Evolutionary conservation across 805 yeast genomes (phyloP), one percentile per base, ranked within the genome.

Genomic region (Torulaspora delbrueckii): DNA sequence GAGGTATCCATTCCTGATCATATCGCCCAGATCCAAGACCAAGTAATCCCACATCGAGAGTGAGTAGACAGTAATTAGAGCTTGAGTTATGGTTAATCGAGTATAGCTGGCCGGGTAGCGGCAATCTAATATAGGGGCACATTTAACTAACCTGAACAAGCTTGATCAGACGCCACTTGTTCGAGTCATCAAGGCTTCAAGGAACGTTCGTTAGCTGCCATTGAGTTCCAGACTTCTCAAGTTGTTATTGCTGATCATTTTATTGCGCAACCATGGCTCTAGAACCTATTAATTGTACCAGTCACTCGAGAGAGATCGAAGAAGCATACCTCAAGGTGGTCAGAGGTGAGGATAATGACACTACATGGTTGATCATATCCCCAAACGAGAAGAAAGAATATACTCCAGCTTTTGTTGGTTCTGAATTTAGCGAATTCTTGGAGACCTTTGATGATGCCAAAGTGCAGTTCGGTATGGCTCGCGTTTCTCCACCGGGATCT

Each of bases 401-500:
- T 61, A 53, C 64, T 48, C 72, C 76, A 52, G 56, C 68, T 53
- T 62, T 66, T 53, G 63, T 78, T 4, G 93, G 91, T 37, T 66
- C 73, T 39, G 81, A 77, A 45, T 80, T 93, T 57, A 73, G 73
- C 34, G 96, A 87, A 46, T 88, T 93, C 60, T 80, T 86, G 32
- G 81, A 78, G 30, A 78, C 85, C 51, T 91, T 93, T 63, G 84
- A 82, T 55, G 97, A 91, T 54, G 85, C 95, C 3, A 79, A 81
- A 47, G 87, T 90, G 49, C 96, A 90, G 70, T 93, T 83, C 59
- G 99, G 98, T 33, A 74, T 93, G 47, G 85, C 87, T 33, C 79
- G 96, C 44, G 87, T 91, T 38, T 79, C 81, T 46, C 95, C 91
- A 46, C 91, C 91, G 45, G 95, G 93, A n/a, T 84, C 96, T 3